Evolutionary conservation across 257 asterid species (phyloP).

Genomic region (Ilex aquifolium): DNA sequence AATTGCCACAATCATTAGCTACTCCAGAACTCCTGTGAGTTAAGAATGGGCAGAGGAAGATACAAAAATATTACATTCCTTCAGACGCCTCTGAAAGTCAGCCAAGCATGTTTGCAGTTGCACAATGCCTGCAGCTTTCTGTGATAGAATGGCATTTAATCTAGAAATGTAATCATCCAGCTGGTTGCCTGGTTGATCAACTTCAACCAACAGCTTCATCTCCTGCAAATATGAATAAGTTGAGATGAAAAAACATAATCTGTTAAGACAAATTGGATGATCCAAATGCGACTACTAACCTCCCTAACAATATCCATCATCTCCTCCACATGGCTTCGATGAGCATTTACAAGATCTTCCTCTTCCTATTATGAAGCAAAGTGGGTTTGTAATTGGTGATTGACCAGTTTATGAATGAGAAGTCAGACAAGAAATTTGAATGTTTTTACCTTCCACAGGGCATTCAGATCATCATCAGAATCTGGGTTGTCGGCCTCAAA

Average conservation of each 20-base stretch:
- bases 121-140: slow-evolving; percentile 32
- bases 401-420: not conserved
- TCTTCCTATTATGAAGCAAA: slow-evolving; percentile 24
- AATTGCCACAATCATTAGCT: too few relatives aligned
- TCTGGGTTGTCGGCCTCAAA: slow-evolving; percentile 12
- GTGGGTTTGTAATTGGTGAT: not conserved
- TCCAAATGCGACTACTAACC: slow-evolving; percentile 3
- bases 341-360: slow-evolving; percentile 83
- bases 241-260: not conserved
- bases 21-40: not conserved
- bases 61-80: slow-evolving; percentile 18
- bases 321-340: slow-evolving; percentile 83
- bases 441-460: slow-evolving; percentile 23
- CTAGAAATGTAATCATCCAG: slow-evolving; percentile 25
- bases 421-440: not conserved
- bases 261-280: not conserved
- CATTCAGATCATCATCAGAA: slow-evolving; percentile 21
- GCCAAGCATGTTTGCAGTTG: slow-evolving; percentile 23
- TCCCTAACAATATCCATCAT: slow-evolving; percentile 71
- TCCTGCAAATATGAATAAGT: slow-evolving; percentile 18
- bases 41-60: slow-evolving; percentile 11
- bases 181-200: slow-evolving; percentile 35
- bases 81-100: slow-evolving; percentile 26
- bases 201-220: slow-evolving; percentile 28
- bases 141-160: slow-evolving; percentile 22